Conservation (phyloP, 116 monocot species). For the Cymodocea nodosa region DNA sequence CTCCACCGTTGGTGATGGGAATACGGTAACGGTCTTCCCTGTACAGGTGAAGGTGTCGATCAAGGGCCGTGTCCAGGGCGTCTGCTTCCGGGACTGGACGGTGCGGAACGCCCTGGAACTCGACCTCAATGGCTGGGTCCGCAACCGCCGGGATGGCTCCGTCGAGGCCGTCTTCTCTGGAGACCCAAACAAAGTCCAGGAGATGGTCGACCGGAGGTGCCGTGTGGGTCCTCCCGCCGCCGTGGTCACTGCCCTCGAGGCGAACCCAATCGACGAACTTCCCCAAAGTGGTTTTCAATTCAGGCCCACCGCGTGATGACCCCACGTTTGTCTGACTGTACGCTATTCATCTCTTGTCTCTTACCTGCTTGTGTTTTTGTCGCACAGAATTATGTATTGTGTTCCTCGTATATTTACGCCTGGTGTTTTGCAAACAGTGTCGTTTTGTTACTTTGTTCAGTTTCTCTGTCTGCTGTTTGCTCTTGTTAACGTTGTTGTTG, state of each 20-base stretch:
- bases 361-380: slow-evolving; percentile 1
- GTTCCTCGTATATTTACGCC: not conserved
- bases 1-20: too few relatives aligned
- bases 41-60: slow-evolving; percentile 53
- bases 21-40: not conserved
- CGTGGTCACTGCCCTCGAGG: slow-evolving; percentile 35
- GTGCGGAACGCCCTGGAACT: slow-evolving; percentile 52
- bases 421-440: too few relatives aligned
- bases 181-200: slow-evolving; percentile 33
- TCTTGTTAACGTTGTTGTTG: too few relatives aligned
- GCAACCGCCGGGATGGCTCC: slow-evolving; percentile 70
- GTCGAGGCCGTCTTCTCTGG: slow-evolving; percentile 91
- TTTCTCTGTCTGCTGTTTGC: too few relatives aligned
- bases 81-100: slow-evolving; percentile 79
- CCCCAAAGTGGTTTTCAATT: slow-evolving; percentile 39
- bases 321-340: not conserved
- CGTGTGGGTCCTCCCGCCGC: slow-evolving; percentile 51
- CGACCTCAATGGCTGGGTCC: slow-evolving; percentile 76
- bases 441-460: too few relatives aligned
- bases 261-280: slow-evolving; percentile 14
- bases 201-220: slow-evolving; percentile 69
- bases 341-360: not conserved
- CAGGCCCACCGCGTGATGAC: slow-evolving; percentile 37
- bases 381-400: not conserved
- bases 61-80: slow-evolving; percentile 80